Percentiles rank a stretch among this genome's conserved stretches.
These are phyloP conservation scores for Endocarpon pusillum DNA, from an alignment of 495 filamentous ascomycete species.

Conservation along the genomic window DNA sequence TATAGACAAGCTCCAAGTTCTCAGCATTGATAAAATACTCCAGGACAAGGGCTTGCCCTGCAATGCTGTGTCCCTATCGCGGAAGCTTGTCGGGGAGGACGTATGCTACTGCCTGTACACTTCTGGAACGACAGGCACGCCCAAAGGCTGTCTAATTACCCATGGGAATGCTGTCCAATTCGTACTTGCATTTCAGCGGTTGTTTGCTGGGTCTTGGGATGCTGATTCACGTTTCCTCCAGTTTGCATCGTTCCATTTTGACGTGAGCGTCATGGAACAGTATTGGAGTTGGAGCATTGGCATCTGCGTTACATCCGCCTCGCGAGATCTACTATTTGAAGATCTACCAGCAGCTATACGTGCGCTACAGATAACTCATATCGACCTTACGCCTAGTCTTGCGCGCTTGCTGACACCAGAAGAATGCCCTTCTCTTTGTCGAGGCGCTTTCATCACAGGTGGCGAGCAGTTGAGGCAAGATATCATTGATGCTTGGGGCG, in stretches of 20 bases:
- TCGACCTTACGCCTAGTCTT: conserved; percentile 41
- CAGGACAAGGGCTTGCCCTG: conserved; percentile 12
- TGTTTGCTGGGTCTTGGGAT: conserved; percentile 54
- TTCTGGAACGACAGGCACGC: conserved; percentile 64
- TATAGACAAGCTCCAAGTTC: conserved; percentile 15
- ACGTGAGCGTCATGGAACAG: conserved; percentile 74
- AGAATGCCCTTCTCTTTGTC: conserved; percentile 13
- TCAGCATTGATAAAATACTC: conserved; percentile 21
- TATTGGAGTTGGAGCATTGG: conserved; percentile 83
- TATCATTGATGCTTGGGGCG: conserved; percentile 15
- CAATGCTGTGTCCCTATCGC: conserved; percentile 10
- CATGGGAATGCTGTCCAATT: conserved; percentile 62
- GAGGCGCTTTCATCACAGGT: conserved; percentile 11
- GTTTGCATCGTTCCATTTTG: conserved; percentile 80
- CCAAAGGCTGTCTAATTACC: conserved; percentile 61
- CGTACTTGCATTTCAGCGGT: conserved; percentile 53
- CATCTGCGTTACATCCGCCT: conserved; percentile 60
- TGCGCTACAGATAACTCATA: conserved; percentile 61
- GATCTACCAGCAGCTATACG: conserved; percentile 56
- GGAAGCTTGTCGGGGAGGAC: conserved; percentile 23
- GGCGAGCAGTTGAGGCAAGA: conserved; percentile 16
- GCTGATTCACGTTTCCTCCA: conserved; percentile 58
- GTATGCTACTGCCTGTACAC: conserved; percentile 64
- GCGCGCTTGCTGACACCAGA: conserved; percentile 12
- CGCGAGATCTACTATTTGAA: conserved; percentile 60